Evolutionary conservation across 169 alveolate species (phyloP).

Genomic region (Pseudocohnilembus persalinus): DNA sequence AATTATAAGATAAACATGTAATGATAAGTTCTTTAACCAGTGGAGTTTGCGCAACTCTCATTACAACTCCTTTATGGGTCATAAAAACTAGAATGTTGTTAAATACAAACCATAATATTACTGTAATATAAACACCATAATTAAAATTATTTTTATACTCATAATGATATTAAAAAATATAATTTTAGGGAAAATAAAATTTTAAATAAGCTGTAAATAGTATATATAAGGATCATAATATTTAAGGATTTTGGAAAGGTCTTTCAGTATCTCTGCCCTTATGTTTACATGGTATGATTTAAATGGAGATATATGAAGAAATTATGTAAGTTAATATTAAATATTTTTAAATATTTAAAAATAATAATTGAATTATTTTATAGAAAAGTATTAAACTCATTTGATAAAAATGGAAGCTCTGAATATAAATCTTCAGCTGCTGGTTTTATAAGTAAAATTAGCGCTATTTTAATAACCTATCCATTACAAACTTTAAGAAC

Average conservation of each 20-base stretch:
- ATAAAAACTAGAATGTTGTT: constrained; percentile 18
- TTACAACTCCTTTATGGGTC: constrained; percentile 27
- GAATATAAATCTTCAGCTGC: constrained; percentile 8
- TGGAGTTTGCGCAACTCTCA: constrained; percentile 11
- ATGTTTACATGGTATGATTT: constrained; percentile 19
- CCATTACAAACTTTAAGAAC: constrained; percentile 23
- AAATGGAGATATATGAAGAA: constrained; percentile 16
- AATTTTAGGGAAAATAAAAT: constrained; percentile 13
- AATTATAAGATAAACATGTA: neutral
- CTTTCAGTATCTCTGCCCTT: constrained; percentile 6
- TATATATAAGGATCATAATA: constrained; percentile 10
- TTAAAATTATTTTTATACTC: neutral
- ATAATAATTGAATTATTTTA: neutral
- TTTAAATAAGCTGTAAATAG: neutral
- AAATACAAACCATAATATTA: constrained; percentile 6
- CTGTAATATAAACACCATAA: neutral
- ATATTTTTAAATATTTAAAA: neutral
- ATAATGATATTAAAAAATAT: neutral
- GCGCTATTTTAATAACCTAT: constrained; percentile 17
- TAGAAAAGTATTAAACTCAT: neutral
- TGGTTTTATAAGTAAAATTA: constrained; percentile 23
- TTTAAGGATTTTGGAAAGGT: constrained; percentile 27
- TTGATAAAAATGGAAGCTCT: neutral
- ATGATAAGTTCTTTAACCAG: neutral
- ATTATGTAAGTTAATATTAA: neutral